Percentiles rank a stretch among this genome's conserved stretches.
Evolutionary conservation across 176 grass and related monocot species (phyloP).

Genomic region (Bonia amplexicaulis): DNA sequence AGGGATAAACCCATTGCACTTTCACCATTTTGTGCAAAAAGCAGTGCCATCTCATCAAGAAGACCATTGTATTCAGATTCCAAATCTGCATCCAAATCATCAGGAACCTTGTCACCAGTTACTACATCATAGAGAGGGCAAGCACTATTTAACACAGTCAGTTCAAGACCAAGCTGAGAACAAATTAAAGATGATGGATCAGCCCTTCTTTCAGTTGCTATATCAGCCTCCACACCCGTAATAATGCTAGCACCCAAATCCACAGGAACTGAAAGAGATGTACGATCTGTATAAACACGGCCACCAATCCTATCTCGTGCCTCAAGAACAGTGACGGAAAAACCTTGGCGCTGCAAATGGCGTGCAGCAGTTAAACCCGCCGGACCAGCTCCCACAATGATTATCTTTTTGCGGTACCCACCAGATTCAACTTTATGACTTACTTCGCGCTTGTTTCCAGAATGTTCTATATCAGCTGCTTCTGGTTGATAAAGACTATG

Average conservation of each 20-base stretch:
- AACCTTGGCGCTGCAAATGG: constrained; percentile 83
- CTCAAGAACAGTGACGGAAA: constrained; percentile 89
- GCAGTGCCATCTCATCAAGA: constrained; percentile 87
- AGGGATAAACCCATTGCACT: constrained; percentile 75
- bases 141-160: constrained; percentile 86
- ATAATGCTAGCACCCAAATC: constrained; percentile 99
- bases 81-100: constrained; percentile 71
- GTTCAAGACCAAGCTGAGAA: constrained; percentile 87
- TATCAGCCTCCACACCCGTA: constrained; percentile 91
- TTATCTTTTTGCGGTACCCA: constrained; percentile 47
- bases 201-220: constrained; percentile 87
- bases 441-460: constrained; percentile 17
- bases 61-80: constrained; percentile 88
- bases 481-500: constrained; percentile 13
- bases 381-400: constrained; percentile 92
- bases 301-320: constrained; percentile 87
- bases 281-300: constrained; percentile 80
- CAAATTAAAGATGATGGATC: constrained; percentile 96
- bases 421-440: constrained; percentile 29
- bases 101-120: constrained; percentile 78
- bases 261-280: constrained; percentile 91
- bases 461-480: constrained; percentile 25
- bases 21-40: constrained; percentile 91
- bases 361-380: constrained; percentile 88
- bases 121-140: constrained; percentile 95